Evolutionary conservation across 2,329 filamentous ascomycete species (phyloP), one percentile per base, ranked within the genome.

Genomic region (Epichloe brachyelytri): DNA sequence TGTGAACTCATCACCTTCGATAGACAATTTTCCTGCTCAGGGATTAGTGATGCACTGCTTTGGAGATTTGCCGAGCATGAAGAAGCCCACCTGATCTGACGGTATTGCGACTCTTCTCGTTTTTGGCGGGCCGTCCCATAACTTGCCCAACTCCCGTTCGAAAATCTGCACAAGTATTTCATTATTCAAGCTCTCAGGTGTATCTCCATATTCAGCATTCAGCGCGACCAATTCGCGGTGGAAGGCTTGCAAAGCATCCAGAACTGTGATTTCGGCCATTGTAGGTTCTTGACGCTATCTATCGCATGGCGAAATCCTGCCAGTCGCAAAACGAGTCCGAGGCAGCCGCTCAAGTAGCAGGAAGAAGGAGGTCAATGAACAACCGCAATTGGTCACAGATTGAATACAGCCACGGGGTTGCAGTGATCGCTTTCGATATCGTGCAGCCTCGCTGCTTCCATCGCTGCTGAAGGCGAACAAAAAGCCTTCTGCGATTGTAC

Each of bases 141-240:
- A 91, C 73, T 62, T 78, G 60, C 86, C 82, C 46, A 97, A 74
- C 63, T 80, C 77, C 52, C 85, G 74, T 57, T 88, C 80, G 55
- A 91, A 83, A 39, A 87, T 70, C 55, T 83, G 81, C 34, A 83
- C 76, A 48, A 88, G 68, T 30, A 94, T 73, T 58, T 79, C 77
- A 54, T 89, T 78, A 54, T 86, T 80, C 48, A 91, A 78, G 43
- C 86, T 72, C 59, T 85, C 83, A 34, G 81, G 75, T 52, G 70
- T 71, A 43, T 75, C 71, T 49, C 71, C 70, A 49, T 84, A 80
- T 51, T 81, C 79, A 61, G 93, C 83, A 56, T 80, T 79, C 59
- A 93, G 76, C 52, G 85, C 82, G 59, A 85, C 74, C 55, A 98
- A 80, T 70, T 95, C 89, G 66, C 86, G 81, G 68, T 95, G 87